Percentiles rank a stretch among this genome's conserved stretches.
phyloP scores from a whole-genome alignment of 164 flowering plant genomes.

The Macadamia tetraphylla region DNA sequence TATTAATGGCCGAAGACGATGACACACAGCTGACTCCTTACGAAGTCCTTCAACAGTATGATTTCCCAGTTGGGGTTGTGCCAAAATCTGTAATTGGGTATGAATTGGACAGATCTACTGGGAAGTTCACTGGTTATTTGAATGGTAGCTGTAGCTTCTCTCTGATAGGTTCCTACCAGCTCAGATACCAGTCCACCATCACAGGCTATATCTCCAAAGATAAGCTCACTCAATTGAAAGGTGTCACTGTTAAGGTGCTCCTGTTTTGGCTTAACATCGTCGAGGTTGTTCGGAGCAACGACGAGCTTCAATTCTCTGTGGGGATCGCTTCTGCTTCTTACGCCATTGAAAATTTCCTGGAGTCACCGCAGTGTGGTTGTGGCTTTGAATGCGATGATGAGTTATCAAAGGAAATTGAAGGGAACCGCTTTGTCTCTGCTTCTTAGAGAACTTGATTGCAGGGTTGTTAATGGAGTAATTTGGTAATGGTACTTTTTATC shows the following conservation, averaged over 20 bases:
- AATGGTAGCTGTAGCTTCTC: conserved; percentile 30
- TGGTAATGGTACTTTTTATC: too few relatives aligned
- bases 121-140: conserved; percentile 32
- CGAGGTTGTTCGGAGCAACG: neutral
- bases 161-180: conserved; percentile 2
- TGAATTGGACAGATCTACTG: conserved; percentile 36
- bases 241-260: conserved; percentile 33
- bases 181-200: conserved; percentile 33
- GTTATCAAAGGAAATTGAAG: neutral
- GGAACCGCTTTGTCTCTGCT: neutral
- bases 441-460: conserved; percentile 2
- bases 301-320: conserved; percentile 13
- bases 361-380: neutral
- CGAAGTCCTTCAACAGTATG: conserved; percentile 13
- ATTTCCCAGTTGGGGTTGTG: neutral
- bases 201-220: conserved; percentile 24
- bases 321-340: conserved; percentile 22
- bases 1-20: neutral
- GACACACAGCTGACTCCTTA: conserved; percentile 9
- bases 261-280: conserved; percentile 25
- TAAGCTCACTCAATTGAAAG: conserved; percentile 26
- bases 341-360: conserved; percentile 13
- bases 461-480: too few relatives aligned
- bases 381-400: neutral
- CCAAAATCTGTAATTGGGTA: conserved; percentile 11